These are phyloP conservation scores for Acanthamoeba sp. DNA, from an alignment of 208 protist genomes.

Conservation along the genomic window DNA sequence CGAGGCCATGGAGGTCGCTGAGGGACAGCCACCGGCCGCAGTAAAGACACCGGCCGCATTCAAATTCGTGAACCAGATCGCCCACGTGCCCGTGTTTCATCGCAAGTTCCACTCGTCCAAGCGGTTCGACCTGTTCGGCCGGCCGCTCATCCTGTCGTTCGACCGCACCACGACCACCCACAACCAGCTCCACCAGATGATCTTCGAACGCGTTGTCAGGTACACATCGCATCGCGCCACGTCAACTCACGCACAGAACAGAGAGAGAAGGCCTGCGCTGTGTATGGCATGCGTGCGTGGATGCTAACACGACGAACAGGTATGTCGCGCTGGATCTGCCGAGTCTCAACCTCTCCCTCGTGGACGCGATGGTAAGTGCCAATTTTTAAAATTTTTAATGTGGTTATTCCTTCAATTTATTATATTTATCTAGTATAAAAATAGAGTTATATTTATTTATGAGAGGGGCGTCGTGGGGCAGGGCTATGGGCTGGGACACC, in stretches of 20 bases:
- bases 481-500: not conserved
- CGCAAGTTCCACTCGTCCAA: conserved; percentile 5
- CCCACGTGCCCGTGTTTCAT: conserved; percentile 9
- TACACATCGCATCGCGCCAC: not conserved
- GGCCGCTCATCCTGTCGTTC: conserved; percentile 30
- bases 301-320: not conserved
- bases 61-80: conserved; percentile 18
- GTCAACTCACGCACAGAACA: too few species aligned
- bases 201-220: not conserved
- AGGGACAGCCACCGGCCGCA: not conserved
- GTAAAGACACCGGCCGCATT: not conserved
- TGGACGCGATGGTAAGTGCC: conserved; percentile 15
- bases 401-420: too few species aligned
- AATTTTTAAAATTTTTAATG: not conserved
- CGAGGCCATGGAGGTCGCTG: not conserved
- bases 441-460: not conserved
- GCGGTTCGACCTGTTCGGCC: conserved; percentile 11
- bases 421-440: too few species aligned
- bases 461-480: too few species aligned
- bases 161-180: conserved; percentile 35
- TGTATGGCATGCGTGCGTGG: too few species aligned
- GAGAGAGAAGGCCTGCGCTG: too few species aligned
- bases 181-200: conserved; percentile 4
- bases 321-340: not conserved
- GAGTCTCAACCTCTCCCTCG: not conserved